Percentiles rank a stretch among this genome's conserved stretches.
phyloP scores from a whole-genome alignment of 768 basidiomycete genomes.

The Phylloporus scabripes region DNA sequence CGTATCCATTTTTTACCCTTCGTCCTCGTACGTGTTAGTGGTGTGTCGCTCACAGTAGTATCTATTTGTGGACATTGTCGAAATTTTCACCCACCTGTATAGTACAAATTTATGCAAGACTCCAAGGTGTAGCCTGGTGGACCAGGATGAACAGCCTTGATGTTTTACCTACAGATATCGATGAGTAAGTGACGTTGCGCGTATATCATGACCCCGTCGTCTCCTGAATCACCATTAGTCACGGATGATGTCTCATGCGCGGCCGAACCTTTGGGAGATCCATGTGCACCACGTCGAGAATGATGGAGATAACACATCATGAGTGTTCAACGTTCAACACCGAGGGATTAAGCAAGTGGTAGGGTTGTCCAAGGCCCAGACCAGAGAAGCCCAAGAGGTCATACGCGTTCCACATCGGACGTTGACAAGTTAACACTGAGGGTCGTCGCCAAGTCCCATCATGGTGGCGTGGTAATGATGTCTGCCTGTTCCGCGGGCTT shows the following conservation, averaged over 20 bases:
- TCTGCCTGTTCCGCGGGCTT: neutral
- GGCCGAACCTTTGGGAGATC: neutral
- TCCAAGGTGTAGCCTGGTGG: neutral
- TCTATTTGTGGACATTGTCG: slow-evolving; percentile 13
- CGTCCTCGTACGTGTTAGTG: slow-evolving; percentile 1
- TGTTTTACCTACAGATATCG: neutral
- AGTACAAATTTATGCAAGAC: slow-evolving; percentile 1
- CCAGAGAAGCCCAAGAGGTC: neutral
- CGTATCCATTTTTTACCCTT: neutral
- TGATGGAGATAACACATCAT: neutral
- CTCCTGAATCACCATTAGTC: neutral
- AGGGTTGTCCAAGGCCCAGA: neutral
- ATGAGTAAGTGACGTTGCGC: neutral
- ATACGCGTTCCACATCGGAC: neutral
- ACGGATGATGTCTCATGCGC: neutral
- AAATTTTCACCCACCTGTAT: slow-evolving; percentile 2
- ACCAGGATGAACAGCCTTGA: neutral
- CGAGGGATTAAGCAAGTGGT: neutral
- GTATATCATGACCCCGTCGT: neutral
- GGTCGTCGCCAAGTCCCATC: neutral
- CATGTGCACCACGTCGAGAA: neutral
- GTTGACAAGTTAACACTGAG: neutral
- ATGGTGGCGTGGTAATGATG: neutral
- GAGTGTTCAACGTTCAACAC: neutral
- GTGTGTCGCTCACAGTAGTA: slow-evolving; percentile 3